A percentile compares a stretch with the other conserved stretches of the same genome.
Evolutionary conservation across 1,139 yeast species (phyloP).

Genomic region (Geotrichum europaeum): DNA sequence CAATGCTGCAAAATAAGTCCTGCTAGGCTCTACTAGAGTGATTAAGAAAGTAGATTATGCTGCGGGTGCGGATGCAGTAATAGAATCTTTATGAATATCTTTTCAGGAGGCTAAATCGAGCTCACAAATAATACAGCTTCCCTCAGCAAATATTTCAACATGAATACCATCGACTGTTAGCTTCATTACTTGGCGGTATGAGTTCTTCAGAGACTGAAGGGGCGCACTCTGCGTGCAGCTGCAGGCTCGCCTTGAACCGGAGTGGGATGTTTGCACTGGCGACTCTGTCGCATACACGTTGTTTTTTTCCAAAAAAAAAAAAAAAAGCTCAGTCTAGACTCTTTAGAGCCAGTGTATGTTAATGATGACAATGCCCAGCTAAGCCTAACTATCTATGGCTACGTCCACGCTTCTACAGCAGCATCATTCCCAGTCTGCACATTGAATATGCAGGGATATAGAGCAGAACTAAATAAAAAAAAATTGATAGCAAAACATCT

Average conservation of each 20-base stretch:
- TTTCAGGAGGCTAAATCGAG: background rate
- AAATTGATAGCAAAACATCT: no score
- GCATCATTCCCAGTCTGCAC: background rate
- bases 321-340: background rate
- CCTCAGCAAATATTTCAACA: background rate
- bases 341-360: background rate
- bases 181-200: background rate
- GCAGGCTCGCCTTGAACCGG: background rate
- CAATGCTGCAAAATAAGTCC: background rate
- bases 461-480: background rate
- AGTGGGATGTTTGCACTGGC: background rate
- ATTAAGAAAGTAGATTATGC: background rate
- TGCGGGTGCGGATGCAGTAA: background rate
- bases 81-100: background rate
- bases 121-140: background rate
- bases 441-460: background rate
- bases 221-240: background rate
- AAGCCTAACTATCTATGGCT: background rate
- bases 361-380: background rate
- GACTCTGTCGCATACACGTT: background rate
- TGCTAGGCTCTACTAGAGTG: background rate
- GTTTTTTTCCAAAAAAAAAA: background rate
- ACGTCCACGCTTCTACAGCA: background rate
- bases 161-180: background rate
- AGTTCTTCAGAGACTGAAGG: background rate